Evolutionary conservation across 106 monocot genomes (phyloP), one percentile per base, ranked within the genome.

Genomic region (Dioscorea dumetorum): DNA sequence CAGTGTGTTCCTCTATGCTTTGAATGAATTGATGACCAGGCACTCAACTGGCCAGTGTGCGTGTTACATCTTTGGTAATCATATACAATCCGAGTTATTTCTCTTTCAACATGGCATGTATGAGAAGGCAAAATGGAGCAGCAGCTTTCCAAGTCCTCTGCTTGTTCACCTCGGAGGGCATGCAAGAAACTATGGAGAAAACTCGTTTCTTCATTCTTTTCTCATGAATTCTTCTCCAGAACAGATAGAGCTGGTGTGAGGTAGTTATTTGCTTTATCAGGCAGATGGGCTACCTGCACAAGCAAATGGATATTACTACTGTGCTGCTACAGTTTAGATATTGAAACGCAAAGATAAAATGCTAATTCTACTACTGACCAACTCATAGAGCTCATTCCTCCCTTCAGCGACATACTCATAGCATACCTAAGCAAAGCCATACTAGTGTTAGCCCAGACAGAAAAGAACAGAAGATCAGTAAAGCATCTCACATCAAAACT

Each of bases 191-290:
- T 28, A 28, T 41, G 5, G 9, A 41, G 10, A 5, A 5, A 41
- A 41, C 41, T 41, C 41, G 10, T 0, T 41, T 41, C 6, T 41
- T 41, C 54, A 54, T 54, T 54, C 54, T 54, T 16, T 5, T 13
- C 4, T 97, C 82, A 97, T 24, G 95, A 89, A 73, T 97, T 97
- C 71, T 92, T 92, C 80, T 97, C 95, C 54, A 97, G 75, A 48
- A 82, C 88, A 20, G 95, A 84, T 20, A 97, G 75, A 49, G 95
- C 95, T 63, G 95, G 95, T 23, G 95, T 84, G 11, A 97, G 91
- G 54, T 97, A 97, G 84, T 97, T 97, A 64, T 97, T 97, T 64
- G 95, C 95, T 76, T 97, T 97, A 86, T 97, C 95, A 4, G 95
- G 95, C 57, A 97, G 80, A 87, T 92, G 95, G 14, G 95, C 95